phyloP scores from a whole-genome alignment of 1,284 basidiomycete genomes.

The Porogramme epimiltina region DNA sequence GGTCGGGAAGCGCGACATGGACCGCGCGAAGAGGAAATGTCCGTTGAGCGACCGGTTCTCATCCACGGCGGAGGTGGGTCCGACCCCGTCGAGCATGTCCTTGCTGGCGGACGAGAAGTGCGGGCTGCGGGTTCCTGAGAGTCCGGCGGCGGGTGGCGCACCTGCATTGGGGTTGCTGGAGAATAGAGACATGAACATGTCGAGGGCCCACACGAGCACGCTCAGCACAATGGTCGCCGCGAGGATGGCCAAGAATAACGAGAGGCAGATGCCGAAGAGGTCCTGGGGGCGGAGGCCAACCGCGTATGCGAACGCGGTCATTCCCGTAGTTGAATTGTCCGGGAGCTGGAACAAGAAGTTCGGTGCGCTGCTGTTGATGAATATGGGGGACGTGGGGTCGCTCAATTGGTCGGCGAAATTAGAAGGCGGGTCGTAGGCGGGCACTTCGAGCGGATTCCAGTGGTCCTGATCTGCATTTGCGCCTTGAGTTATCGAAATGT shows the following conservation, averaged over 20 bases:
- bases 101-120: conserved; percentile 51
- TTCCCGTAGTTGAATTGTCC: conserved; percentile 59
- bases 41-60: conserved; percentile 60
- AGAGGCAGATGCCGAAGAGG: conserved; percentile 82
- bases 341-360: conserved; percentile 79
- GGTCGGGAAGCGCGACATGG: conserved; percentile 30
- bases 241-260: conserved; percentile 82
- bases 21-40: conserved; percentile 37
- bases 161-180: conserved; percentile 33
- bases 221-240: conserved; percentile 74
- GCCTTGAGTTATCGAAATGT: conserved; percentile 68
- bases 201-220: conserved; percentile 71
- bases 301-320: conserved; percentile 78
- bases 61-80: conserved; percentile 36
- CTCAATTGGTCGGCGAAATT: conserved; percentile 72
- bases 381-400: conserved; percentile 75
- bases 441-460: conserved; percentile 66
- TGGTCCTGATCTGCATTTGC: conserved; percentile 46
- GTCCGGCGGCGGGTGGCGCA: conserved; percentile 27
- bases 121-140: conserved; percentile 54
- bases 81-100: conserved; percentile 48
- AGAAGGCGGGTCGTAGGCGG: conserved; percentile 63
- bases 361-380: conserved; percentile 66
- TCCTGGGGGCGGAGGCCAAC: conserved; percentile 83
- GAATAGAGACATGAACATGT: conserved; percentile 51